Conservation (phyloP, 2,329 filamentous ascomycete genomes). For the Pseudogymnoascus verrucosus region DNA sequence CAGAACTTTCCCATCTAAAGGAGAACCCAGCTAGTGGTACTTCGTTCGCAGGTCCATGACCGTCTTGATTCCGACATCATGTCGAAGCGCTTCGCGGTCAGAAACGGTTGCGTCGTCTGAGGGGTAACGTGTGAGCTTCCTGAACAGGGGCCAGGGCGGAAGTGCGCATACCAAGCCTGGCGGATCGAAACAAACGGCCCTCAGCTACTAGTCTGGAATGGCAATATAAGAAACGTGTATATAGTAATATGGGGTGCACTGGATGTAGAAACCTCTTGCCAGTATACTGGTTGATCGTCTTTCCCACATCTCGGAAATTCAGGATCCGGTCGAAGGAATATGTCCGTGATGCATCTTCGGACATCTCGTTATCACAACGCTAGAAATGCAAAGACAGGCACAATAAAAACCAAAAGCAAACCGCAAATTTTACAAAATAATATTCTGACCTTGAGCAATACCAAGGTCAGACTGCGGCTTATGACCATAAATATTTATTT, state of each 20-base stretch:
- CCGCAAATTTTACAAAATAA: not conserved
- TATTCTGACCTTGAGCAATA: not conserved
- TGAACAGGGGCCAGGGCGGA: not conserved
- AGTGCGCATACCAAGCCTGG: conserved; percentile 43
- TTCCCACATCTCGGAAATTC: conserved; percentile 72
- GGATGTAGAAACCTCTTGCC: conserved; percentile 42
- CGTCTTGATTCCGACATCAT: conserved; percentile 57
- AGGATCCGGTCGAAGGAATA: conserved; percentile 47
- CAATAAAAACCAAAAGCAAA: not conserved
- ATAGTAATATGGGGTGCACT: not conserved
- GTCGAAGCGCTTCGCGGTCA: conserved; percentile 53
- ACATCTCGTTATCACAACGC: not conserved
- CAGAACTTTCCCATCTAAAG: not conserved
- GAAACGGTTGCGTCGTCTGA: conserved; percentile 61
- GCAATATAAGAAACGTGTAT: conserved; percentile 6
- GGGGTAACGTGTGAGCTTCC: conserved; percentile 14
- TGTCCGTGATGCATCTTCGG: not conserved
- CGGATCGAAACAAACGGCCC: conserved; percentile 60
- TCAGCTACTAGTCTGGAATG: conserved; percentile 43
- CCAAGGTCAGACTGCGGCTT: not conserved
- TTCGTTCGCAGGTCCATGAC: conserved; percentile 75
- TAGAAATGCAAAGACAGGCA: not conserved
- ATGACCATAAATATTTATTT: not conserved
- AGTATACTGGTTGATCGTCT: conserved; percentile 53
- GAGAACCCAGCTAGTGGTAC: conserved; percentile 33